Evolutionary conservation across 495 filamentous ascomycete species (phyloP).

Genomic region (Xylaria scruposa): DNA sequence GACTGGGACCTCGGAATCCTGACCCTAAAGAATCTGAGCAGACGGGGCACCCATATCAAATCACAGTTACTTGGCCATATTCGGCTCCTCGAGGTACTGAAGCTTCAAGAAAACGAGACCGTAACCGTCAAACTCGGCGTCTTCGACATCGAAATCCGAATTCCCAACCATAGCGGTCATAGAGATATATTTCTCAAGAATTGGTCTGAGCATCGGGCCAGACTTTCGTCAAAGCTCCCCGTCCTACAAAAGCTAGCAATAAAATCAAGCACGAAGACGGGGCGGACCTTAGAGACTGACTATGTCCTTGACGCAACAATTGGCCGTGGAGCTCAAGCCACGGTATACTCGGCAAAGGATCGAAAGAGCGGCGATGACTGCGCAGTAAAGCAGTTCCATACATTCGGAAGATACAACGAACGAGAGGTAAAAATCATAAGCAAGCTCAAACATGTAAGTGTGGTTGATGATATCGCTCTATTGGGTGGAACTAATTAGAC

Average conservation of each 20-base stretch:
- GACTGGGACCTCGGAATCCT: background rate
- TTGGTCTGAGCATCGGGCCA: background rate
- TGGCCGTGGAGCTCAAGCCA: background rate
- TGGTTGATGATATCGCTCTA: background rate
- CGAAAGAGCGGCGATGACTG: background rate
- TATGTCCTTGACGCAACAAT: background rate
- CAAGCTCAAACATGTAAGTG: background rate
- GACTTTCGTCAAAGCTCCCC: background rate
- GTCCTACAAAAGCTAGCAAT: background rate
- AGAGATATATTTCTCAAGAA: background rate
- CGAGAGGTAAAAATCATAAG: background rate
- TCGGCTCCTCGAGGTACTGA: accelerated
- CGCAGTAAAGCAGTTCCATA: background rate
- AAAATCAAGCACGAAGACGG: background rate
- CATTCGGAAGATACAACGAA: accelerated
- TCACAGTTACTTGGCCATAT: too few relatives aligned
- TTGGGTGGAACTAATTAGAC: background rate
- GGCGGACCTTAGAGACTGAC: background rate
- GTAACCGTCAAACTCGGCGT: background rate
- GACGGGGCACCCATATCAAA: background rate
- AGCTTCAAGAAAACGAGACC: background rate
- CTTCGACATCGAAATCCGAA: background rate
- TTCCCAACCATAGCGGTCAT: background rate
- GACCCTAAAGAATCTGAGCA: background rate
- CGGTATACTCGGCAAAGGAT: background rate